Percentiles rank a stretch among this genome's conserved stretches.
Conservation (phyloP, 306 rosid genomes). For the Rosa chinensis region DNA sequence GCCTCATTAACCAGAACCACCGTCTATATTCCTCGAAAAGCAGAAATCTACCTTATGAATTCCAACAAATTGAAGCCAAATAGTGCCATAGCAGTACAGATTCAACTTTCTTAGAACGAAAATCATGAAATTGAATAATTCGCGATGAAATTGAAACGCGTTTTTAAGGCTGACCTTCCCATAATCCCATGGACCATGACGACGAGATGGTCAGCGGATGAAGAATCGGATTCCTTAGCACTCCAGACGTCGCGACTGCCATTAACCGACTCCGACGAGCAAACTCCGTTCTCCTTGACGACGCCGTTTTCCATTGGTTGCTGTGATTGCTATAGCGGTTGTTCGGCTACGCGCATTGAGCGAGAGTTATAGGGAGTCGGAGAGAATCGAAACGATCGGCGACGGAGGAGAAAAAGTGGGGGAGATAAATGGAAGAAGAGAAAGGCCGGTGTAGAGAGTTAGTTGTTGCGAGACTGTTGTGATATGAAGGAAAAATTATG, state of each 20-base stretch:
- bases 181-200: slow-evolving; percentile 93
- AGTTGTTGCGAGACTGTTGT: background rate
- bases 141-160: background rate
- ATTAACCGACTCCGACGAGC: slow-evolving; percentile 54
- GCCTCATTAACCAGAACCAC: too few species aligned
- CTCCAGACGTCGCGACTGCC: slow-evolving; percentile 88
- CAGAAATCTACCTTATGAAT: background rate
- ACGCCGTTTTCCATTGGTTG: slow-evolving; percentile 54
- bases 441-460: background rate
- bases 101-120: background rate
- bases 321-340: background rate
- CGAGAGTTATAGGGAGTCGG: background rate
- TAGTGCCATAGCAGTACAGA: background rate
- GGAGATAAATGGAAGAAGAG: background rate
- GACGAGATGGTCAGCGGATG: slow-evolving; percentile 84
- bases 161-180: slow-evolving; percentile 55
- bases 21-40: too few species aligned
- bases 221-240: slow-evolving; percentile 58
- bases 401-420: background rate
- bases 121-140: background rate
- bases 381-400: slow-evolving; percentile 5
- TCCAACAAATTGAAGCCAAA: background rate
- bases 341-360: slow-evolving; percentile 9
- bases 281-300: slow-evolving; percentile 43
- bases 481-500: background rate